phyloP scores from a whole-genome alignment of 805 yeast genomes.

The Zygotorulaspora danielsina region DNA sequence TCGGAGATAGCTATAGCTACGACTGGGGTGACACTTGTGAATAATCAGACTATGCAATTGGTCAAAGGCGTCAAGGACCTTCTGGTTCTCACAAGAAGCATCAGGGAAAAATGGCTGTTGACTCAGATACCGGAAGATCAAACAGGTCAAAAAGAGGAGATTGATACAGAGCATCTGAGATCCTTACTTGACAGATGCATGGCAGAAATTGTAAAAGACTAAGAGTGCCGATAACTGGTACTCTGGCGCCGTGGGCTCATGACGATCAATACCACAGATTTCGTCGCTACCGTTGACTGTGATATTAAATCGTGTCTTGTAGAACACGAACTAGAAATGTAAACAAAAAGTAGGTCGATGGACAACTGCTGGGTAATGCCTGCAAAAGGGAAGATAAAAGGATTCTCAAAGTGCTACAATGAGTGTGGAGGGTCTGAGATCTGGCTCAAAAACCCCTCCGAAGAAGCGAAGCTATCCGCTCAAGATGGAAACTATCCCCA shows the following conservation, averaged over 20 bases:
- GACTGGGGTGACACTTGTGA: conserved; percentile 27
- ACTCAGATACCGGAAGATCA: conserved; percentile 29
- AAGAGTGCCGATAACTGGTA: too few species aligned
- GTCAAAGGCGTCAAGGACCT: conserved; percentile 35
- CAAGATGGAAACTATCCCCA: conserved; percentile 27
- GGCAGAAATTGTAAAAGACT: conserved; percentile 19
- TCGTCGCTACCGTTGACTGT: too few species aligned
- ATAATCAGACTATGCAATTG: conserved; percentile 32
- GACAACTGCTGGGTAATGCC: too few species aligned
- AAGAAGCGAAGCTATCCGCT: conserved; percentile 23
- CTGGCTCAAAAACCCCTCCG: conserved; percentile 10
- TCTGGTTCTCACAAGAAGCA: conserved; percentile 30
- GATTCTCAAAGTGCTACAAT: conserved; percentile 4
- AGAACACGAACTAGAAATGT: too few species aligned
- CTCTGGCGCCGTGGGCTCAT: too few species aligned
- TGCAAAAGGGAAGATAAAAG: background rate
- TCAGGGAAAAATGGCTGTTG: conserved; percentile 36
- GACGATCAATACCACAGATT: too few species aligned
- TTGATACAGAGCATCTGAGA: conserved; percentile 20
- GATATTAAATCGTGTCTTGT: too few species aligned
- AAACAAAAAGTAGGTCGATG: background rate
- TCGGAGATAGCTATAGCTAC: conserved; percentile 29
- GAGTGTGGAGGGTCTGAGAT: conserved; percentile 12
- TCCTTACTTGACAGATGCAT: conserved; percentile 23
- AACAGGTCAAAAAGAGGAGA: conserved; percentile 2